Base-by-base conservation (phyloP, 2,329 filamentous ascomycete genomes). In the Clarireedia homoeocarpa region DNA sequence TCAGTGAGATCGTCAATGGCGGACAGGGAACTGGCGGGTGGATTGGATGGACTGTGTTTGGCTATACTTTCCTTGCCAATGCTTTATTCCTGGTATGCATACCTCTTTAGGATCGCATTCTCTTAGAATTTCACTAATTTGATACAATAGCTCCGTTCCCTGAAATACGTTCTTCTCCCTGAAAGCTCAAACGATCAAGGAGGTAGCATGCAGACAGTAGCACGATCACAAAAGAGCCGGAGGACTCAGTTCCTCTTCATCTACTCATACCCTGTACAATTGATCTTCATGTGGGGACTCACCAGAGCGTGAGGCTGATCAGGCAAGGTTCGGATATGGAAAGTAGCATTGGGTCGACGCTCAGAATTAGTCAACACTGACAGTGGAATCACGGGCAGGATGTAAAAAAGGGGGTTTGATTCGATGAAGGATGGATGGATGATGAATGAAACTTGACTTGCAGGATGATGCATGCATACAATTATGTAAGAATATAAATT, bases 91-190 rank as follows among this genome's bases (percentile, higher is more conserved):
- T 99, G 75, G 91, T 95, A 78, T 70, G 85, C 20, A 20, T 20
- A 2, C 49, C 20, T 10, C 15, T 15, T 2, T 26, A 27, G 23
- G 12, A 12, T 17, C 9, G n/a, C 17, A 9, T 44, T 12, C 14
- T 38, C n/a, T 24, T 15, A 27, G 15, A 46, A 51, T 24, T 10
- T 36, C 14, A n/a, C 46, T 48, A 12, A 56, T 38, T 42, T 12
- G n/a, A 30, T 9, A 30, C 12, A 26, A 40, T 59, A 95, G 90
- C 86, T 99, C 70, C 88, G 94, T 58, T 97, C 92, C 15, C 74
- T 99, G 60, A 91, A 95, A 75, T 99, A 99, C 67, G 94, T 99
- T 26, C 80, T 99, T 14, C 81, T 99, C 5, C 94, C 94, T 0
- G 91, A 96, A 69, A 89, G 82, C 58, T 79, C 84, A 1, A 78